These are phyloP conservation scores for Coemansia javaensis DNA, from an alignment of 192 early-diverging fungal species.

Conservation along the genomic window DNA sequence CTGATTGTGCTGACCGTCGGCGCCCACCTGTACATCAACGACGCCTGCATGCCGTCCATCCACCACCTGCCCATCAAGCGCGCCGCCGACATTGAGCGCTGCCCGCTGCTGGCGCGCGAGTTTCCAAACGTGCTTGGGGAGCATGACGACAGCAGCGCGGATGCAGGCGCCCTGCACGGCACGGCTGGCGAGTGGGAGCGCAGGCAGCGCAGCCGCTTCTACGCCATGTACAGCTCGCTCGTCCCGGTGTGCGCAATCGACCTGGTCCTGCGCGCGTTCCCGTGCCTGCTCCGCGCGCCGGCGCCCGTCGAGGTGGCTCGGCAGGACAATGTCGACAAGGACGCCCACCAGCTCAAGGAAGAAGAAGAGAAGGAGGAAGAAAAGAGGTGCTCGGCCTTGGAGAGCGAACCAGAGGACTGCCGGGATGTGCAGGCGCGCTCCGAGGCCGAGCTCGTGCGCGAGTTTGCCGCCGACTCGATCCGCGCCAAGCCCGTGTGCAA, in stretches of 20 bases:
- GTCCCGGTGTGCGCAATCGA: constrained; percentile 12
- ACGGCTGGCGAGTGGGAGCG: neutral
- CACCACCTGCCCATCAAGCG: constrained; percentile 47
- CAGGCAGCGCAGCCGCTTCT: constrained; percentile 12
- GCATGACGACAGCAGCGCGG: neutral
- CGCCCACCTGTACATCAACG: constrained; percentile 52
- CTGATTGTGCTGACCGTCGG: constrained; percentile 51
- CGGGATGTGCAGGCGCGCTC: no score
- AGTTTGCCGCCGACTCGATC: constrained; percentile 19
- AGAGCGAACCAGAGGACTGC: no score
- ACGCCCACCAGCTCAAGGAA: no score
- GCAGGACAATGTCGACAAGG: no score
- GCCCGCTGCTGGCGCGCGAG: constrained; percentile 18
- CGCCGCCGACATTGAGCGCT: constrained; percentile 25
- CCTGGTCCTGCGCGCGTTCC: constrained; percentile 6
- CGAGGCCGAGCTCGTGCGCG: constrained; percentile 7
- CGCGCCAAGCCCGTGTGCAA: constrained; percentile 24
- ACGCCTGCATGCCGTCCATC: constrained; percentile 57
- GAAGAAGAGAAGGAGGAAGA: no score
- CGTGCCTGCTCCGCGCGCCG: neutral
- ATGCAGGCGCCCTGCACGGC: neutral
- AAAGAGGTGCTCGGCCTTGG: no score
- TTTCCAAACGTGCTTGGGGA: constrained; percentile 27
- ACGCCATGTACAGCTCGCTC: constrained; percentile 38
- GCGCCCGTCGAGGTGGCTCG: no score